Evolutionary conservation across 441 rosid genomes (phyloP).

Genomic region (Erodium texanum): DNA sequence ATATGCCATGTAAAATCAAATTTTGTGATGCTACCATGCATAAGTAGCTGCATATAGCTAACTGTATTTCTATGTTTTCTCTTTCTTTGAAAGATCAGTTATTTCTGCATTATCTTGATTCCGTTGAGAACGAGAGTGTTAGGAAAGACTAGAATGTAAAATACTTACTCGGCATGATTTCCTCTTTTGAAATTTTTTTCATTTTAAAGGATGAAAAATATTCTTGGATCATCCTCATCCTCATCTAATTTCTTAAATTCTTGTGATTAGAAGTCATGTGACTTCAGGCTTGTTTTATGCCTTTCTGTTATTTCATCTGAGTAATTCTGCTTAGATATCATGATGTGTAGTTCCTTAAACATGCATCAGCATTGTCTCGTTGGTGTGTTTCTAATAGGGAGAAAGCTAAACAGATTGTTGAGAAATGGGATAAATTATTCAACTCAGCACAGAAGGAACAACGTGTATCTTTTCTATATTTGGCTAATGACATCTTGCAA

Average conservation of each 20-base stretch:
- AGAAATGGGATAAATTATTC: conserved; percentile 46
- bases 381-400: conserved; percentile 42
- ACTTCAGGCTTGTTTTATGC: neutral
- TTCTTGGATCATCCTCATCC: neutral
- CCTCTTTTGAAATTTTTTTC: neutral
- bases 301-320: neutral
- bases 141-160: neutral
- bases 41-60: neutral
- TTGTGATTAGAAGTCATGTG: neutral
- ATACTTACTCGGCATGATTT: neutral
- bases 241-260: neutral
- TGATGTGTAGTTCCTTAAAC: conserved; percentile 18
- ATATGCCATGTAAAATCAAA: neutral
- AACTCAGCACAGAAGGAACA: conserved; percentile 46
- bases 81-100: neutral
- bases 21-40: neutral
- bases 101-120: neutral
- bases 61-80: neutral
- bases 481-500: conserved; percentile 50
- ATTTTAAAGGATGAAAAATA: neutral
- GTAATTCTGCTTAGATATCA: neutral
- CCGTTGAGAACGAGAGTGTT: neutral
- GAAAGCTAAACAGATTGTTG: conserved; percentile 46
- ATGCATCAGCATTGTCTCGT: conserved; percentile 36
- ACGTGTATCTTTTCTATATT: conserved; percentile 37